Base-by-base conservation (phyloP, 768 basidiomycete species). In the Pisolithus microcarpus region DNA sequence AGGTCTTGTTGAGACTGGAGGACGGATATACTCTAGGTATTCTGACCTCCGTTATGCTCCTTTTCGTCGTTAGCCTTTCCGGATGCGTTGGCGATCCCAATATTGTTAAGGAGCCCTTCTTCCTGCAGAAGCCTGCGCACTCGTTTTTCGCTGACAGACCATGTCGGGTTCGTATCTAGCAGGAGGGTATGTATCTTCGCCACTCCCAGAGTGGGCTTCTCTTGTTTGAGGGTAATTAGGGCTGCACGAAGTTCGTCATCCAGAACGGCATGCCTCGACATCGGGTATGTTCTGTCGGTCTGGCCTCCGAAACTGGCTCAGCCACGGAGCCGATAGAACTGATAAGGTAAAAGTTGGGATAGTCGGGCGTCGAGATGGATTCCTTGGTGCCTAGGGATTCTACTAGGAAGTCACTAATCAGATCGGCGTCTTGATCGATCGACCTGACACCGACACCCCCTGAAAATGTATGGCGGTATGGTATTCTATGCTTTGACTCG, bases 81-180 rank as follows among this genome's bases (percentile, higher is more conserved):
- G 1, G 48, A 50, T n/a, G 58, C 62, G 19, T 78, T 34, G 11
- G 13, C 34, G 13, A 5, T 31, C 11, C 30, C 30, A 23, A 4
- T 23, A 21, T 43, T 43, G 19, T 10, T n/a, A 6, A 43, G 66
- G 30, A 84, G 70, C 0, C 80, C 81, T 52, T 79, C 76, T 18
- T 61, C 70, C 55, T 86, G 83, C 2, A 92, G 68, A 44, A 87
- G 69, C 65, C 87, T 91, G 43, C 82, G 71, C 4, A 85, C 76
- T 21, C 91, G 78, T 61, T 91, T 92, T 66, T 93, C 91, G 63
- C 87, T 88, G 56, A 92, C 87, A 0, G 75, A 65, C 88, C 89
- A 93, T 21, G 76, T 72, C 2, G 86, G 78, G 56, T 87, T 69
- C 9, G 71, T 67, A 11, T 73, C 65, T 11, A 85, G 75, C 8